Evolutionary conservation across 2,329 filamentous ascomycete genomes (phyloP).

Genomic region (Sporothrix protearum): DNA sequence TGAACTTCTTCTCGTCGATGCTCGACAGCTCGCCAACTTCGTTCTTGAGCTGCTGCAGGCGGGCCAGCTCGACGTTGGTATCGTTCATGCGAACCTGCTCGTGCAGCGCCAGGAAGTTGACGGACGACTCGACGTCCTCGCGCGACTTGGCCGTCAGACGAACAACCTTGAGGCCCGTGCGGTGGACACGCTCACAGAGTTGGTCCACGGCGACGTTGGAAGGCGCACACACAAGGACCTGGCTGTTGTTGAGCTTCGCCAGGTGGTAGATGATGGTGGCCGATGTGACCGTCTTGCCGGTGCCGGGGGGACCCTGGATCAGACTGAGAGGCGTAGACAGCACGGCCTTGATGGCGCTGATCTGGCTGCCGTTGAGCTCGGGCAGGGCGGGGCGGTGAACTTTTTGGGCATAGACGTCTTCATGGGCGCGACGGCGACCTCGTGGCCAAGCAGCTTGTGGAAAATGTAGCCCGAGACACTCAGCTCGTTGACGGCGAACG

Average conservation of each 20-base stretch:
- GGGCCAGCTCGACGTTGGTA: conserved; percentile 87
- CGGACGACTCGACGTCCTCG: conserved; percentile 97
- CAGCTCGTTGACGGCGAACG: conserved; percentile 95
- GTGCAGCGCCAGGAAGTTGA: conserved; percentile 90
- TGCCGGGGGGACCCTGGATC: conserved; percentile 95
- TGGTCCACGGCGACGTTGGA: conserved; percentile 99
- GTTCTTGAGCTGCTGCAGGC: conserved; percentile 87
- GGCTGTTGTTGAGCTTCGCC: conserved; percentile 89
- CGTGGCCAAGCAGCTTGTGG: conserved; percentile 91
- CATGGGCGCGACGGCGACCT: conserved; percentile 90
- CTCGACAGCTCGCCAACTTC: conserved; percentile 89
- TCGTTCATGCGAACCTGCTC: conserved; percentile 98
- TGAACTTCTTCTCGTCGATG: conserved; percentile 97
- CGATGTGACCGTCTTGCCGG: conserved; percentile 97
- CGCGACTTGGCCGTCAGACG: conserved; percentile 98
- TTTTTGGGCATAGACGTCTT: conserved; percentile 95
- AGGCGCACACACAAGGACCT: conserved; percentile 92
- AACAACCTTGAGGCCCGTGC: conserved; percentile 91
- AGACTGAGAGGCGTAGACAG: conserved; percentile 89
- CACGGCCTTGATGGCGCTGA: conserved; percentile 93
- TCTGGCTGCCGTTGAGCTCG: conserved; percentile 92
- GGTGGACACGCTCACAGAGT: conserved; percentile 93
- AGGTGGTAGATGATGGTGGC: conserved; percentile 98
- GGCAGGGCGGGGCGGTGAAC: conserved; percentile 93
- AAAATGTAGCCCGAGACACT: conserved; percentile 99